Base-by-base conservation (phyloP, 495 filamentous ascomycete species). In the Immersiella caudata region DNA sequence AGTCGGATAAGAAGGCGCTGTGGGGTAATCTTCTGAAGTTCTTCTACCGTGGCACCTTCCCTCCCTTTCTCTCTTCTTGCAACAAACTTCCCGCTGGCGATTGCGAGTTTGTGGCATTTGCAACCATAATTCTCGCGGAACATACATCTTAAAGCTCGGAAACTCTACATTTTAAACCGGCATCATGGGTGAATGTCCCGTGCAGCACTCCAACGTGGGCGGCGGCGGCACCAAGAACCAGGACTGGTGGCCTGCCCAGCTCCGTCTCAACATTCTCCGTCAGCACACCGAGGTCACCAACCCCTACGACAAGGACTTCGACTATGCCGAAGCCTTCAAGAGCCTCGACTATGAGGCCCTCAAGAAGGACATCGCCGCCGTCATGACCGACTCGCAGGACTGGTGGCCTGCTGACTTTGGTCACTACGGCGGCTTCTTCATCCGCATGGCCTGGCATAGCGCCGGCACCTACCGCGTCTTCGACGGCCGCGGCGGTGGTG, bases 341-440 rank as follows among this genome's bases (percentile, higher is more conserved):
- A 84, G 74, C 69, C 80, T 92, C 25, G 89, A 92, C 80, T 91
- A 91, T 74, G 80, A 83, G 65, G 89, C 76, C 33, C 79, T 92
- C 71, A 91, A 92, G 88, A 86, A 90, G 73, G 89, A 92, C 71
- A 76, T 92, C 2, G 65, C 78, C 25, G 79, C 78, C 36, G 71
- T 92, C 70, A 90, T 91, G 88, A 92, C 89, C 55, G 87, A 90
- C 75, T 92, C 89, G 26, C 86, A 92, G 79, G 86, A 89, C 27
- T 91, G 84, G 83, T 92, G 89, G 89, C 89, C 89, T 11, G 89
- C 89, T 21, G 89, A 92, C 76, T 90, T 90, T 73, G 89, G 89
- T 49, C 89, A 91, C 81, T 92, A 92, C 68, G 89, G 89, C 66
- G 89, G 89, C 75, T 83, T 92, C 59, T 91, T 92, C 75, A 81